Base-by-base conservation (phyloP, 1,284 basidiomycete genomes). In the Moesziomyces sp. region DNA sequence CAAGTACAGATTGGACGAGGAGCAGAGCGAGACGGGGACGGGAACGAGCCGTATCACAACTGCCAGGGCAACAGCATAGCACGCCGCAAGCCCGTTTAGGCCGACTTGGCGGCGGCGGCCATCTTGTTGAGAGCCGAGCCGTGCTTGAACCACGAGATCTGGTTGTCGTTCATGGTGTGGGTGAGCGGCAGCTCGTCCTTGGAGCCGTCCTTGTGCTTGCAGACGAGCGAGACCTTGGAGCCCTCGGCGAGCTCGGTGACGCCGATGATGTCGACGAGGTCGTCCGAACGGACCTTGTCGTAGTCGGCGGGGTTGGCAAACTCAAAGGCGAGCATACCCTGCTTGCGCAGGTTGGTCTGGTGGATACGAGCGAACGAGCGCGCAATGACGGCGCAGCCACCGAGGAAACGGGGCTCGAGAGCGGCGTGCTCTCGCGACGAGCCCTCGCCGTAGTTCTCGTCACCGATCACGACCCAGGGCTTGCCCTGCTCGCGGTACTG, bases 351-450 rank as follows among this genome's bases (percentile, higher is more conserved):
- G 86, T 98, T 98, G 14, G 95, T 97, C 86, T 98, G 94, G 86
- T 99, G 97, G 69, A 99, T 99, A 73, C 97, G 92, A 70, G 97
- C 97, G 80, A 99, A 99, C 3, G 94, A 97, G 84, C 93, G 90
- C 83, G 91, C 91, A 86, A 99, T 96, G 87, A 98, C 93, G 49
- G 96, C 96, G 65, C 92, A 88, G 80, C 94, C 95, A 83, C 95
- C 95, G 75, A 98, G 91, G 90, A 91, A 98, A 67, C 96, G 92
- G 49, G 96, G 95, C 88, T 98, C 94, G 60, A 98, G 91, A 60
- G 95, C 96, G 80, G 95, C 96, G 87, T 97, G 95, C 86, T 98
- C 94, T 86, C 95, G 93, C 66, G 94, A 97, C 35, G 94, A 97
- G 79, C 95, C 95, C 87, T 98, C 96, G 84, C 96, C 95, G 87